Percentiles rank a stretch among this genome's conserved stretches.
These are phyloP conservation scores for Paecilomyces fulvus DNA, from an alignment of 2,329 filamentous ascomycete species.

Conservation along the genomic window DNA sequence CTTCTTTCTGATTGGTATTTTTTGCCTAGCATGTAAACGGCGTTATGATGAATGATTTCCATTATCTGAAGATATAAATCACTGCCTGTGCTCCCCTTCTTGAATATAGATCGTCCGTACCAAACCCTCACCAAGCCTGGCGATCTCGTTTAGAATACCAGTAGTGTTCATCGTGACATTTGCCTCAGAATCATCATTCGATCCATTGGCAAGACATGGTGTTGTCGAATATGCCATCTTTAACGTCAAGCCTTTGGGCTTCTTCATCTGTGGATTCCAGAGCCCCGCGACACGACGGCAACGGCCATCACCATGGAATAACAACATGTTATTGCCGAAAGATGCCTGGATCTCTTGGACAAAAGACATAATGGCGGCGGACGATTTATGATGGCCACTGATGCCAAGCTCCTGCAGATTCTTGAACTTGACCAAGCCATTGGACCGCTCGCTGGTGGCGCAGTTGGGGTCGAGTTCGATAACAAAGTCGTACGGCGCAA, in stretches of 20 bases:
- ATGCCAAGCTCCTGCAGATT: constrained; percentile 57
- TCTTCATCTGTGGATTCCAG: constrained; percentile 50
- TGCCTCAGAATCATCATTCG: constrained; percentile 7
- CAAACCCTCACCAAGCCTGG: constrained; percentile 50
- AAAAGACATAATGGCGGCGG: constrained; percentile 55
- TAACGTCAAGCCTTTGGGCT: constrained; percentile 24
- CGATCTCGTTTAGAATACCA: constrained; percentile 37
- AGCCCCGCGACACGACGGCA: constrained; percentile 54
- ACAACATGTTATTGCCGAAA: constrained; percentile 64
- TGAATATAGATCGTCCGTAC: constrained; percentile 45
- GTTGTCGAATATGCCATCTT: constrained; percentile 31
- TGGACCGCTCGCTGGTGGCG: constrained; percentile 32
- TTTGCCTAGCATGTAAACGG: neutral
- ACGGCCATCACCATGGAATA: constrained; percentile 62
- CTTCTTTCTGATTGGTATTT: neutral
- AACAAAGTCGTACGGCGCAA: constrained; percentile 78
- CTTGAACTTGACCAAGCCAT: constrained; percentile 54
- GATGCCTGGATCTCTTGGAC: constrained; percentile 57
- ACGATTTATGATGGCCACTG: constrained; percentile 40
- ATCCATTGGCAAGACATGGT: constrained; percentile 10
- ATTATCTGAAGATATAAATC: constrained; percentile 10
- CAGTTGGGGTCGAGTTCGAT: constrained; percentile 58
- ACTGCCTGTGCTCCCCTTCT: constrained; percentile 9
- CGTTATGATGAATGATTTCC: constrained; percentile 1
- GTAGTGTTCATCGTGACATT: constrained; percentile 29